These are phyloP conservation scores for Neonectria neomacrospora DNA, from an alignment of 2,329 filamentous ascomycete genomes.

Conservation along the genomic window DNA sequence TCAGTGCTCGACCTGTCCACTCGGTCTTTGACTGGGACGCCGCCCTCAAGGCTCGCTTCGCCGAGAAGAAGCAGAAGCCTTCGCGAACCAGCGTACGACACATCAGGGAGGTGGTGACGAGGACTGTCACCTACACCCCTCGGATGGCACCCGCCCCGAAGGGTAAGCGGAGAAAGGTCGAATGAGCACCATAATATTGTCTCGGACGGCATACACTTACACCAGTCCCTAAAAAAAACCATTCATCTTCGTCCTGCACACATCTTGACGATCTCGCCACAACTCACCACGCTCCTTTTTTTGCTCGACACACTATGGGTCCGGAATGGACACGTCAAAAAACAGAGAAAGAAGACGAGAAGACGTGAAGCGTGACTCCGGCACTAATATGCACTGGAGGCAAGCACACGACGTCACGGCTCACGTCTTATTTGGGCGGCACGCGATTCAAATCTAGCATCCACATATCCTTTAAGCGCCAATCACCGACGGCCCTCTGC, in stretches of 20 bases:
- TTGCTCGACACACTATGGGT: slow-evolving; percentile 35
- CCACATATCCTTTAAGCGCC: slow-evolving; percentile 20
- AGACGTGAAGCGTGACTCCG: slow-evolving; percentile 20
- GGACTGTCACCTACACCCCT: slow-evolving; percentile 91
- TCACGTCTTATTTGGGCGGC: slow-evolving; percentile 19
- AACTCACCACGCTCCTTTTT: slow-evolving; percentile 43
- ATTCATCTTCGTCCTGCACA: slow-evolving; percentile 17
- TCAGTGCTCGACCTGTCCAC: slow-evolving; percentile 71
- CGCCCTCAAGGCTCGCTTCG: slow-evolving; percentile 73
- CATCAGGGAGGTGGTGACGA: slow-evolving; percentile 91
- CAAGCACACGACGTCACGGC: slow-evolving; percentile 20
- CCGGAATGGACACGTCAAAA: slow-evolving; percentile 28
- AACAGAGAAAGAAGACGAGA: slow-evolving; percentile 31
- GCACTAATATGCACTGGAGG: slow-evolving; percentile 29
- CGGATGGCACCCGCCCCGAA: slow-evolving; percentile 89
- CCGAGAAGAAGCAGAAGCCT: slow-evolving; percentile 68
- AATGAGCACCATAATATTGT: slow-evolving; percentile 46
- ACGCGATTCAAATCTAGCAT: slow-evolving; percentile 21
- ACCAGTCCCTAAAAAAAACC: slow-evolving; percentile 21
- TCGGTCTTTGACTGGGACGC: slow-evolving; percentile 85
- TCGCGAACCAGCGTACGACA: slow-evolving; percentile 72
- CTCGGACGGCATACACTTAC: slow-evolving; percentile 14
- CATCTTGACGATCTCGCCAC: slow-evolving; percentile 37
- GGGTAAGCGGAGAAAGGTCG: slow-evolving; percentile 86
- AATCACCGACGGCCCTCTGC: slow-evolving; percentile 28